These are phyloP conservation scores for Vanderwaltozyma tropicalis DNA, from an alignment of 805 yeast species.

Conservation along the genomic window DNA sequence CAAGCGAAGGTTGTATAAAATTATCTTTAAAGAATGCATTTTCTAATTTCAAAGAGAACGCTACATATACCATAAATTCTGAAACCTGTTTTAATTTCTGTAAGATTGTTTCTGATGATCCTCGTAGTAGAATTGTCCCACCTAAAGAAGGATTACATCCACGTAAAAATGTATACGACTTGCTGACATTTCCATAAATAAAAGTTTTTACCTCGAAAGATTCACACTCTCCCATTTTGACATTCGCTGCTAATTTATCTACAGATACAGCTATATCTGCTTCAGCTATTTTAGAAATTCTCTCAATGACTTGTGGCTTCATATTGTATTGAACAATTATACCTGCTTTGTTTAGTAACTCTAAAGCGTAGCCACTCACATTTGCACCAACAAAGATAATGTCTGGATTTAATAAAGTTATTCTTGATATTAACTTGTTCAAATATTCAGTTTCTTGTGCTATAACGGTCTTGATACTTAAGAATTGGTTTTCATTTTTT, in stretches of 20 bases:
- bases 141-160: constrained; percentile 72
- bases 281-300: constrained; percentile 67
- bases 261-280: constrained; percentile 82
- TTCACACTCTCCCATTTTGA: constrained; percentile 67
- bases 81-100: constrained; percentile 64
- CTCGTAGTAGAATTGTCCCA: constrained; percentile 78
- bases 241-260: constrained; percentile 65
- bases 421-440: constrained; percentile 67
- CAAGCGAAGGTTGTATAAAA: constrained; percentile 41
- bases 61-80: constrained; percentile 69
- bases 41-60: constrained; percentile 73
- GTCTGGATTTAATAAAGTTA: constrained; percentile 67
- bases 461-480: constrained; percentile 71
- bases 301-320: constrained; percentile 70
- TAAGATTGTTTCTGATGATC: constrained; percentile 52
- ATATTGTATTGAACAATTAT: constrained; percentile 74
- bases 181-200: constrained; percentile 42
- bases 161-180: constrained; percentile 67
- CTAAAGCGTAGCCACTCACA: constrained; percentile 73
- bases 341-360: constrained; percentile 58
- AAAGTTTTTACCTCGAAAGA: constrained; percentile 62
- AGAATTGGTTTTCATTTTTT: constrained; percentile 64
- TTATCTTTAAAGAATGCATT: constrained; percentile 63
- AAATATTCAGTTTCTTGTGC: constrained; percentile 84
- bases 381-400: constrained; percentile 68